These are phyloP conservation scores for Allantophomopsis cytisporea DNA, from an alignment of 2,329 filamentous ascomycete species.

Conservation along the genomic window DNA sequence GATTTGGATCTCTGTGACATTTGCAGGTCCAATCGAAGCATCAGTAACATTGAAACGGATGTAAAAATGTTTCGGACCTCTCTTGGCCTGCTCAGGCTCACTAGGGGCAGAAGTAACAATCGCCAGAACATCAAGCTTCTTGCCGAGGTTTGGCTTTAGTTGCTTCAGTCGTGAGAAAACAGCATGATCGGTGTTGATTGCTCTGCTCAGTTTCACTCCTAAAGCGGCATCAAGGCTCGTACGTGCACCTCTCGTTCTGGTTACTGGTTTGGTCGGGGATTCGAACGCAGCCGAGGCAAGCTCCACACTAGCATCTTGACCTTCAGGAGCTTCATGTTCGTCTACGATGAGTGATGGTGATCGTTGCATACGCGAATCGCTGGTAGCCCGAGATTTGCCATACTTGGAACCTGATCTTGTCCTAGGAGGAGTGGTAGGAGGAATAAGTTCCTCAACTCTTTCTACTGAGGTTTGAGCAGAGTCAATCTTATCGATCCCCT, in stretches of 20 bases:
- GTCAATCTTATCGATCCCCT: too few species aligned
- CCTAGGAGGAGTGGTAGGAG: too few species aligned
- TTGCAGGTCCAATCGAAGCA: slow-evolving; percentile 33
- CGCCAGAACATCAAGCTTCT: slow-evolving; percentile 37
- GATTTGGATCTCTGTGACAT: slow-evolving; percentile 39
- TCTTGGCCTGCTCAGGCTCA: slow-evolving; percentile 38
- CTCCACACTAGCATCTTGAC: slow-evolving; percentile 17
- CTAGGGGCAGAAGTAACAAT: slow-evolving; percentile 36
- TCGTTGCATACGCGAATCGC: not conserved
- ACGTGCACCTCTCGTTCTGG: slow-evolving; percentile 3
- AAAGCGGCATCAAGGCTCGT: too few species aligned
- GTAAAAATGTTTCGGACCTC: slow-evolving; percentile 44
- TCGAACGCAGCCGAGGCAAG: slow-evolving; percentile 12
- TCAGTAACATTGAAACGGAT: slow-evolving; percentile 44
- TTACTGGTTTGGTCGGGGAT: slow-evolving; percentile 11
- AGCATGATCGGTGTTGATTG: slow-evolving; percentile 25
- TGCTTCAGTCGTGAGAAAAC: slow-evolving; percentile 38
- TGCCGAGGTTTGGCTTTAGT: slow-evolving; percentile 33
- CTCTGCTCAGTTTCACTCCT: slow-evolving; percentile 1
- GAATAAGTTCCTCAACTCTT: too few species aligned
- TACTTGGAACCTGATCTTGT: too few species aligned
- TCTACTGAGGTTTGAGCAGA: too few species aligned
- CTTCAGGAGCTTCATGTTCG: slow-evolving; percentile 8
- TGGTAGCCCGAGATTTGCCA: too few species aligned
- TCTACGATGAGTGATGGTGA: slow-evolving; percentile 10